Conservation (phyloP, 2,329 filamentous ascomycete species). For the Aspergillus udagawae region DNA sequence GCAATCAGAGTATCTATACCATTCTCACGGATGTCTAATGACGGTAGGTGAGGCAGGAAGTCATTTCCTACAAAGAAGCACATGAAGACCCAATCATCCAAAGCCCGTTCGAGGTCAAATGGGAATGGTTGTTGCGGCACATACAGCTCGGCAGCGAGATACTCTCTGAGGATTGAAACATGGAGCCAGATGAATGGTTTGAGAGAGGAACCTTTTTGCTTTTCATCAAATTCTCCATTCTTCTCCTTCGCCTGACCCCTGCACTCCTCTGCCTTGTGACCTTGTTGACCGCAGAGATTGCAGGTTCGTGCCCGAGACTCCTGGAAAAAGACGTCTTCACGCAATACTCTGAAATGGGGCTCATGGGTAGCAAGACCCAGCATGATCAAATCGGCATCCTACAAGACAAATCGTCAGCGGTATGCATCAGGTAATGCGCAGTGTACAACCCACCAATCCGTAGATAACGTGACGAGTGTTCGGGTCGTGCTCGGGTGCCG, state of each 20-base stretch:
- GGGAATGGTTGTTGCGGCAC: slow-evolving; percentile 78
- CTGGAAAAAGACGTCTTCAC: slow-evolving; percentile 94
- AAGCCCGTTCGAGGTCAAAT: slow-evolving; percentile 88
- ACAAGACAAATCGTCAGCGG: slow-evolving; percentile 19
- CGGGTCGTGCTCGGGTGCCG: slow-evolving; percentile 85
- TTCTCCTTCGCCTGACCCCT: slow-evolving; percentile 74
- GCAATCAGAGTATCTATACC: slow-evolving; percentile 93
- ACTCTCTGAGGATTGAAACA: slow-evolving; percentile 86
- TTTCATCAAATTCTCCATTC: slow-evolving; percentile 75
- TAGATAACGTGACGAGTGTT: slow-evolving; percentile 99
- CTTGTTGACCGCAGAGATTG: slow-evolving; percentile 84
- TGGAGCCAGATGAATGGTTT: slow-evolving; percentile 99
- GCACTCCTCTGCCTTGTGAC: slow-evolving; percentile 85
- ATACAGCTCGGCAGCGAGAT: slow-evolving; percentile 82
- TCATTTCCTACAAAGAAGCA: slow-evolving; percentile 99
- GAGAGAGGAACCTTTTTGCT: slow-evolving; percentile 63
- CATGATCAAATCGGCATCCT: slow-evolving; percentile 97
- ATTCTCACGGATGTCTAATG: slow-evolving; percentile 92
- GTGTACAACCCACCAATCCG: slow-evolving; percentile 55
- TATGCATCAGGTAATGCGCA: neutral
- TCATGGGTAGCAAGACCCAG: slow-evolving; percentile 94
- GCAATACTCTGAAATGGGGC: slow-evolving; percentile 90
- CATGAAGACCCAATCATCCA: slow-evolving; percentile 99
- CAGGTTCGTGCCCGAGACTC: slow-evolving; percentile 79
- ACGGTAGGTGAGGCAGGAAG: slow-evolving; percentile 95